Conservation (phyloP, 2,329 filamentous ascomycete species). For the Ophiosphaerella korrae region DNA sequence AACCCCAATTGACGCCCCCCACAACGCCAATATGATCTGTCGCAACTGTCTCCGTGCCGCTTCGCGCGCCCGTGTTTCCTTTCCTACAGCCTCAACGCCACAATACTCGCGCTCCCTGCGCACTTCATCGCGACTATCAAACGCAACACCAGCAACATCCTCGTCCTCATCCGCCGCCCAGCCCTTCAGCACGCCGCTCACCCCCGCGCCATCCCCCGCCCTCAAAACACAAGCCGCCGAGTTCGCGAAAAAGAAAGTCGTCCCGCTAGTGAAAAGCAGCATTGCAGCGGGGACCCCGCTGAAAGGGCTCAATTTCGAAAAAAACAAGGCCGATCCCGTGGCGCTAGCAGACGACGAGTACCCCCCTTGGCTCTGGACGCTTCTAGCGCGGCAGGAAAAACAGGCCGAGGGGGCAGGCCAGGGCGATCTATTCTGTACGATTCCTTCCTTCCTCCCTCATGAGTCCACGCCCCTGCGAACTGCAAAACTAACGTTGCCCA, state of each 20-base stretch:
- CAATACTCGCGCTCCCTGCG: conserved; percentile 33
- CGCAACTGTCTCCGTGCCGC: conserved; percentile 45
- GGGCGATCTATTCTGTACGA: conserved; percentile 81
- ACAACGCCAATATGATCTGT: conserved; percentile 45
- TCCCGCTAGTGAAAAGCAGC: conserved; percentile 47
- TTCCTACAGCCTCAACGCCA: conserved; percentile 2
- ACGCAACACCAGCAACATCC: conserved; percentile 43
- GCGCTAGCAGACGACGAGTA: conserved; percentile 77
- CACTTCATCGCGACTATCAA: conserved; percentile 24
- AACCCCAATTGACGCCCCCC: conserved; percentile 7
- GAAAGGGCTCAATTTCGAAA: conserved; percentile 77
- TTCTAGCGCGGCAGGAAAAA: conserved; percentile 67
- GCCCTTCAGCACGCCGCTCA: conserved; percentile 52
- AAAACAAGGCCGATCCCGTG: conserved; percentile 73
- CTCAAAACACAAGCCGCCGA: conserved; percentile 32
- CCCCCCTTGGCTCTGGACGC: conserved; percentile 79
- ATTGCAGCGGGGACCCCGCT: conserved; percentile 72
- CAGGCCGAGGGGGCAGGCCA: conserved; percentile 58
- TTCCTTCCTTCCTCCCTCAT: neutral
- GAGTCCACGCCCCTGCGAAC: neutral
- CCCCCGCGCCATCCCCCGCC: conserved; percentile 26
- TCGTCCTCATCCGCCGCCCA: conserved; percentile 54
- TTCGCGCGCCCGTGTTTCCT: conserved; percentile 24
- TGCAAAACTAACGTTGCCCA: neutral
- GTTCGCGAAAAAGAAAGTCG: conserved; percentile 34